phyloP scores from a whole-genome alignment of 2,329 filamentous ascomycete species.

The Didymella glomerata region DNA sequence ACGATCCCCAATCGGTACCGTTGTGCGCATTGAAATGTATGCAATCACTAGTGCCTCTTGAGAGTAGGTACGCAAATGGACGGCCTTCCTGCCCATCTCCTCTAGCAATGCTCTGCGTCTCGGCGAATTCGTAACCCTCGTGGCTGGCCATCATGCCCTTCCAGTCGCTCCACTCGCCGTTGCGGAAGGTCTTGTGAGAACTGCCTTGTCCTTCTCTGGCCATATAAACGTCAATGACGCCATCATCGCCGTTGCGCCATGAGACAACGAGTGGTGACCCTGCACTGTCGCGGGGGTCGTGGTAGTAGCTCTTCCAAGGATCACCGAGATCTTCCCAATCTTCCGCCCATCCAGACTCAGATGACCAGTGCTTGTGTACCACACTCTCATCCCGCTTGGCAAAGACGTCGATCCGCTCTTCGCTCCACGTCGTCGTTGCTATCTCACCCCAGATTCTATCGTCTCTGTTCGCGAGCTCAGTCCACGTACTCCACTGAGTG shows the following conservation, averaged over 20 bases:
- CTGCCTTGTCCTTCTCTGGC: background rate
- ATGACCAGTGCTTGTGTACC: slow-evolving; percentile 9
- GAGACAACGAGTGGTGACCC: slow-evolving; percentile 9
- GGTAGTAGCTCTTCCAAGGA: background rate
- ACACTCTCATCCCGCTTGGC: background rate
- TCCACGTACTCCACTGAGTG: slow-evolving; percentile 17
- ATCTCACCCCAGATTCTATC: slow-evolving; percentile 13
- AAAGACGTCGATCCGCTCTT: slow-evolving; percentile 24
- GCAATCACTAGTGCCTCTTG: slow-evolving; percentile 19
- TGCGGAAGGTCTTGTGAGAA: slow-evolving; percentile 14
- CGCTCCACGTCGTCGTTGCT: slow-evolving; percentile 18
- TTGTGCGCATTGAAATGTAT: slow-evolving; percentile 19
- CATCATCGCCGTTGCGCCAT: slow-evolving; percentile 3
- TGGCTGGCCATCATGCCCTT: slow-evolving; percentile 11
- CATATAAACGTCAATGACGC: slow-evolving; percentile 21
- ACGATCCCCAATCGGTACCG: slow-evolving; percentile 17
- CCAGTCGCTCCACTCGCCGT: slow-evolving; percentile 23
- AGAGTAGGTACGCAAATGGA: slow-evolving; percentile 18
- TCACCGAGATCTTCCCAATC: slow-evolving; percentile 11
- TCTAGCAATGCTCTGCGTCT: slow-evolving; percentile 23
- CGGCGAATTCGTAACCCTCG: slow-evolving; percentile 18
- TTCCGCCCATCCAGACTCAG: background rate
- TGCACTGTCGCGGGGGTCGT: background rate
- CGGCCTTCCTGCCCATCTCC: slow-evolving; percentile 6
- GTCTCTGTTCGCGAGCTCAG: slow-evolving; percentile 8